Evolutionary conservation across 2,329 filamentous ascomycete genomes (phyloP).

Genomic region (Neoascochyta sp.): DNA sequence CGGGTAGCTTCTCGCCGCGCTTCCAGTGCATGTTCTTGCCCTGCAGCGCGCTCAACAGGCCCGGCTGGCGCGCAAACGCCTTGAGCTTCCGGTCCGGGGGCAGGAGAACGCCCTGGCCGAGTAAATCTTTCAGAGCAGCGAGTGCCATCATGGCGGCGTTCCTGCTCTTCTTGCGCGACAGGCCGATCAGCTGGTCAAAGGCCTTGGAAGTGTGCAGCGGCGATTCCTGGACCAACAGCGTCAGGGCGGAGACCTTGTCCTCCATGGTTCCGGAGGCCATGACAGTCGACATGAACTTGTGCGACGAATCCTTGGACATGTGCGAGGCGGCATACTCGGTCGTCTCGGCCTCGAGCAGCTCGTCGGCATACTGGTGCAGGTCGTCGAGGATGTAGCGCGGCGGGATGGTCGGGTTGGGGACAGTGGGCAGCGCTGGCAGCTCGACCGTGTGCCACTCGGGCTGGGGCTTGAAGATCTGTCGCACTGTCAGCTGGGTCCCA

Average conservation of each 20-base stretch:
- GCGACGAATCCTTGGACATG: slow-evolving; percentile 75
- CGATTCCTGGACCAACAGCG: slow-evolving; percentile 91
- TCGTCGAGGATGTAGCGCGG: slow-evolving; percentile 54
- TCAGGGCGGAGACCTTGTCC: slow-evolving; percentile 94
- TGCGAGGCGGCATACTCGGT: slow-evolving; percentile 68
- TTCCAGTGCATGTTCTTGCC: slow-evolving; percentile 62
- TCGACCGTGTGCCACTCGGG: slow-evolving; percentile 65
- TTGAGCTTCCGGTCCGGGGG: slow-evolving; percentile 78
- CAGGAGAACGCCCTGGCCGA: slow-evolving; percentile 82
- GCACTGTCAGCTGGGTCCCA: slow-evolving; percentile 16
- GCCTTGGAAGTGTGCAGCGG: slow-evolving; percentile 89
- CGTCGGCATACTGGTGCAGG: slow-evolving; percentile 66
- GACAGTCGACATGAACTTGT: slow-evolving; percentile 95
- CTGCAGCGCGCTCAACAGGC: slow-evolving; percentile 67
- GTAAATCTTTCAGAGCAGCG: slow-evolving; percentile 86
- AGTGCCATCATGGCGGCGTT: slow-evolving; percentile 91
- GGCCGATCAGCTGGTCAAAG: slow-evolving; percentile 73
- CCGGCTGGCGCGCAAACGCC: slow-evolving; percentile 75
- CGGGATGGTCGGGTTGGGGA: slow-evolving; percentile 47
- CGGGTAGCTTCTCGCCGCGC: slow-evolving; percentile 66
- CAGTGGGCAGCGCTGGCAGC: slow-evolving; percentile 51
- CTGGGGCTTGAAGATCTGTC: slow-evolving; percentile 56
- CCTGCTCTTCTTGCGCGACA: slow-evolving; percentile 91
- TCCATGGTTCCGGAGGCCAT: slow-evolving; percentile 95
- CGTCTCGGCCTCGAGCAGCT: slow-evolving; percentile 74